Evolutionary conservation across 495 filamentous ascomycete species (phyloP), one percentile per base, ranked within the genome.

Genomic region (Corynascus novoguineensis): DNA sequence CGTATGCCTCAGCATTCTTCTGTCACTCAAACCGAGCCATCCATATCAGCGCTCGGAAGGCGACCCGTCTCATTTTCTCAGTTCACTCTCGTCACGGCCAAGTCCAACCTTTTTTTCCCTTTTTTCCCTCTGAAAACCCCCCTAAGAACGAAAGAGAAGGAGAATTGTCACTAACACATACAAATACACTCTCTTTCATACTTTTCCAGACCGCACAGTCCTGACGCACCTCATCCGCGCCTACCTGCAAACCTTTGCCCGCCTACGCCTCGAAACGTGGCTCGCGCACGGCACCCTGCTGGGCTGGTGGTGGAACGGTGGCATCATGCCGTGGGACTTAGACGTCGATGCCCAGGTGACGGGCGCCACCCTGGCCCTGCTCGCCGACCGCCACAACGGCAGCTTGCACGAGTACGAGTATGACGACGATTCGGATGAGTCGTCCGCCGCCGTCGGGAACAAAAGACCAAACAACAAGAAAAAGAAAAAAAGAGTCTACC

Each of bases 241-340:
- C 25, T 93, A 92, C 74, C 75, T 93, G 12, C 75, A 80, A 17
- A 84, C 80, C 54, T 84, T 87, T 60, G 68, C 75, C 14, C 72
- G 80, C 8, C 77, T 88, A 28, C 77, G 80, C 0, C 68, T 89
- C 54, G 86, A 90, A 65, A 91, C 89, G 5, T 95, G 90, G 90
- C 83, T 95, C 60, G 87, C 88, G 32, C 90, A 95, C 69, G 90
- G 90, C 22, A 92, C 89, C 15, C 74, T 95, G 44, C 71, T 95
- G 46, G 90, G 90, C 12, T 95, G 89, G 89, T 93, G 88, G 87
- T 95, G 90, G 90, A 92, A 90, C 64, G 86, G 84, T 17, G 81
- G 83, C 73, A 80, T 90, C 64, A 82, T 92, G 63, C 89, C 89
- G 10, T 95, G 89, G 89, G 89, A 95, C 67, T 88, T 83, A 79